Conservation (phyloP, 352 stramenopile genomes). For the Globisporangium megalacanthum region DNA sequence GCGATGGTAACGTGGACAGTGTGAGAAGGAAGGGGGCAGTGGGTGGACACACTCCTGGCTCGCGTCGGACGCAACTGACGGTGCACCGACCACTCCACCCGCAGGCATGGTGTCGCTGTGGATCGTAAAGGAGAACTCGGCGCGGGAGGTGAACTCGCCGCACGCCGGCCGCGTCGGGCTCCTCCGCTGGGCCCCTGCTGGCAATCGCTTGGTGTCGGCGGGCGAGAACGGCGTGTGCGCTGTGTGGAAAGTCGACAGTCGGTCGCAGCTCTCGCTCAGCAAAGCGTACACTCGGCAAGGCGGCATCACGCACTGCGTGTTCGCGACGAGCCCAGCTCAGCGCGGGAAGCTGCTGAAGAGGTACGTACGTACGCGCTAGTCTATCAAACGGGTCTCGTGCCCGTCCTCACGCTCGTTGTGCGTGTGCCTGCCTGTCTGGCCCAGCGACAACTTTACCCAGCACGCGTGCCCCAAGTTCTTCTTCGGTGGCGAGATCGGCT, state of each 20-base stretch:
- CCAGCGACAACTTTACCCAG: conserved; percentile 48
- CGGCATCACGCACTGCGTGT: conserved; percentile 85
- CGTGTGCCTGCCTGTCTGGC: background rate
- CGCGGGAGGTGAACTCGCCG: conserved; percentile 76
- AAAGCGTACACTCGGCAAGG: conserved; percentile 85
- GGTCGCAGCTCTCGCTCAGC: conserved; percentile 67
- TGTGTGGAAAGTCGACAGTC: conserved; percentile 85
- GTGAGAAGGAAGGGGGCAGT: too few relatives aligned
- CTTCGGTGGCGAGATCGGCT: conserved; percentile 88
- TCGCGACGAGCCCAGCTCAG: conserved; percentile 45
- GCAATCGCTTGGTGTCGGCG: conserved; percentile 86
- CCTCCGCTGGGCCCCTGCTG: conserved; percentile 80
- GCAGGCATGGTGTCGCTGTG: conserved; percentile 80
- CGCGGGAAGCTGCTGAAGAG: conserved; percentile 37
- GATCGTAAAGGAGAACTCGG: conserved; percentile 62
- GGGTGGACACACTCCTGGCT: too few relatives aligned
- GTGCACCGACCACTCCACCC: background rate
- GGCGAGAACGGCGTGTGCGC: conserved; percentile 81
- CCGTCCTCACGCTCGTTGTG: background rate
- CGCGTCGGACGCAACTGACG: too few relatives aligned
- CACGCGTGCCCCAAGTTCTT: conserved; percentile 86
- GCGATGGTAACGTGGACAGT: conserved; percentile 37
- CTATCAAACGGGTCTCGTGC: background rate
- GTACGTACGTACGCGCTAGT: conserved; percentile 21
- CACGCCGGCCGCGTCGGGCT: conserved; percentile 78